phyloP scores from a whole-genome alignment of 257 asterid species.

The Solanum tarapatanum region DNA sequence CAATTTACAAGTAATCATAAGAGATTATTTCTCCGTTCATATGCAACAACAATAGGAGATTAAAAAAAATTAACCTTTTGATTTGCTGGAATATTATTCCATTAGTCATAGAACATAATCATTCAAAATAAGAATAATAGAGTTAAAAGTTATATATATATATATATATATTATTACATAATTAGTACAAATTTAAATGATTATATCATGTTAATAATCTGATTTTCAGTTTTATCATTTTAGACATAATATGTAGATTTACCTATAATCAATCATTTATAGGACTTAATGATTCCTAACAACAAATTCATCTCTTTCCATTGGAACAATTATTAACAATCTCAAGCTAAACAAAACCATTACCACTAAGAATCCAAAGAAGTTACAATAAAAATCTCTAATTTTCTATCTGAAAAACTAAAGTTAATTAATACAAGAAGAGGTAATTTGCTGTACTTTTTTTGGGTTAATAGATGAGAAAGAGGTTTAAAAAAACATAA shows the following conservation, averaged over 20 bases:
- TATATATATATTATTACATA: background rate
- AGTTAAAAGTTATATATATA: background rate
- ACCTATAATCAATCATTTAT: background rate
- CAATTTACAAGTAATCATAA: background rate
- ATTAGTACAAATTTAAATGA: background rate
- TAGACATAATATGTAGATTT: background rate
- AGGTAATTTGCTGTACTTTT: constrained; percentile 4
- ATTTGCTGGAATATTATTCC: background rate
- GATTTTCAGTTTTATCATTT: background rate
- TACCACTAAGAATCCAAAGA: background rate
- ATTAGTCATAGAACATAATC: background rate
- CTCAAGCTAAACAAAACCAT: background rate
- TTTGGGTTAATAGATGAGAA: constrained; percentile 11
- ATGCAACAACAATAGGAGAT: constrained; percentile 3
- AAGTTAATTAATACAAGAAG: constrained; percentile 1
- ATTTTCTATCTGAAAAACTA: constrained; percentile 6
- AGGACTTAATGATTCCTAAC: background rate
- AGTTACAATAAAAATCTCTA: background rate
- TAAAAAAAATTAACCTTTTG: background rate
- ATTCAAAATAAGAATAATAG: background rate
- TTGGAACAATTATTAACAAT: background rate
- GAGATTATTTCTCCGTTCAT: background rate
- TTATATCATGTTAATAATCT: background rate
- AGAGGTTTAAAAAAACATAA: background rate
- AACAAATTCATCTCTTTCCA: background rate